Evolutionary conservation across 768 basidiomycete genomes (phyloP), one percentile per base, ranked within the genome.

Genomic region (Pisolithus albus): DNA sequence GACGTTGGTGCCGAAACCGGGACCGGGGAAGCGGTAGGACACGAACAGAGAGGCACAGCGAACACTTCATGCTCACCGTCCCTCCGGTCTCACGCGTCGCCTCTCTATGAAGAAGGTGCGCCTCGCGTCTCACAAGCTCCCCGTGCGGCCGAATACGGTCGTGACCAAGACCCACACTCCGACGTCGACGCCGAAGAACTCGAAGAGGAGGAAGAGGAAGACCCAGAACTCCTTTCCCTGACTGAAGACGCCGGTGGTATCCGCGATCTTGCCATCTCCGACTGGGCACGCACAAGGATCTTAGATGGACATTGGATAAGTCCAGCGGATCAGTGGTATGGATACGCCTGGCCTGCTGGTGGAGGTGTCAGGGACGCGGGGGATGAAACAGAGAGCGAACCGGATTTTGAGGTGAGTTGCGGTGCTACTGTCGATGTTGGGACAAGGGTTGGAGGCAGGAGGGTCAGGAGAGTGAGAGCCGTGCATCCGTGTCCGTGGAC

Each of bases 251-350:
- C 72, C 1, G 70, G 70, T 9, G 72, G 73, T 21, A 70, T 78
- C 24, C 68, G 70, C 26, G 75, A 76, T 18, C 68, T 88, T 41
- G 84, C 88, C 1, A 68, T 88, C 48, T 72, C 75, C 11, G 86
- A 86, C 56, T 88, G 85, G 84, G 84, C 84, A 5, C 73, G 88
- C 32, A 75, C 72, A 19, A 70, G 86, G 44, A 82, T 90, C 45
- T 66, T 89, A 18, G 86, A 90, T 50, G 88, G 88, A 3, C 76
- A 81, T 57, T 90, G 88, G 87, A 66, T 82, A 41, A 83, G 77
- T 46, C 88, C 87, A 9, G 84, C 81, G 0, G 88, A 90, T 62
- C 73, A 80, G 43, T 88, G 78, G 77, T 86, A 80, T 47, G 65
- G 69, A 9, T 62, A 74, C 68, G 52, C 72, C 62, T 28, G 77